Evolutionary conservation across 176 grass and related monocot genomes (phyloP).

Genomic region (Aegilops tauschii): DNA sequence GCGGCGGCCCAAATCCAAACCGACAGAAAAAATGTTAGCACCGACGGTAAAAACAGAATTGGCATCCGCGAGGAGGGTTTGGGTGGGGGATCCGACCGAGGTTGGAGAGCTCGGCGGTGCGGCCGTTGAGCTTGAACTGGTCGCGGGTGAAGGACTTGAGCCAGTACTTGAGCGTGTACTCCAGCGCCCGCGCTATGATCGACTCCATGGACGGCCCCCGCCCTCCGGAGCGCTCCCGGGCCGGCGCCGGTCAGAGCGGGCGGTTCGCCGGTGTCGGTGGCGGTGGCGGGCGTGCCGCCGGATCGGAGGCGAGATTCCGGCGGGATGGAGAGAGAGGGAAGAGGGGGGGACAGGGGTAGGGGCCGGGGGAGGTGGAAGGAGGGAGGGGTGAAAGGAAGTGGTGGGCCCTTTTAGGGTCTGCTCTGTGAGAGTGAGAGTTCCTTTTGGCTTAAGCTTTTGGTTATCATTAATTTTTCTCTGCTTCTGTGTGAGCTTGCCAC

Average conservation of each 20-base stretch:
- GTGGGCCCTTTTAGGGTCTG: slow-evolving; percentile 34
- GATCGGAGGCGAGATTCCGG: slow-evolving; percentile 56
- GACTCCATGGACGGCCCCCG: slow-evolving; percentile 69
- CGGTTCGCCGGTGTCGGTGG: not conserved
- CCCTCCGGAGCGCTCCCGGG: not conserved
- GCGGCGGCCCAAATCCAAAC: slow-evolving; percentile 1
- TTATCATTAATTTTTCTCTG: not conserved
- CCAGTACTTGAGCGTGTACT: slow-evolving; percentile 99
- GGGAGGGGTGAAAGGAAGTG: slow-evolving; percentile 23
- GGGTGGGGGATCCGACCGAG: slow-evolving; percentile 45
- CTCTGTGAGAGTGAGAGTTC: slow-evolving; percentile 27
- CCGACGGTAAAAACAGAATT: slow-evolving; percentile 31
- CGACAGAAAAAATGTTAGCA: slow-evolving; percentile 14
- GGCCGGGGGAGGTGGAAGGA: not conserved
- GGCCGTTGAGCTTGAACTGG: slow-evolving; percentile 99
- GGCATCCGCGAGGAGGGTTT: not conserved
- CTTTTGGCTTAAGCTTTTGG: slow-evolving; percentile 30
- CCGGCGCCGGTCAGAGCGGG: not conserved
- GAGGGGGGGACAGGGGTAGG: not conserved
- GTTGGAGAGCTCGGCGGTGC: slow-evolving; percentile 92
- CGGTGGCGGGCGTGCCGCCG: slow-evolving; percentile 24
- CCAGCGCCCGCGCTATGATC: slow-evolving; percentile 96
- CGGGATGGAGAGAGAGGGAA: slow-evolving; percentile 17
- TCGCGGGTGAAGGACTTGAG: slow-evolving; percentile 99
- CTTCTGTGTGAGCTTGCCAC: not conserved